Evolutionary conservation across 352 stramenopile genomes (phyloP), one percentile per base, ranked within the genome.

Genomic region (Phytophthora ohioensis): DNA sequence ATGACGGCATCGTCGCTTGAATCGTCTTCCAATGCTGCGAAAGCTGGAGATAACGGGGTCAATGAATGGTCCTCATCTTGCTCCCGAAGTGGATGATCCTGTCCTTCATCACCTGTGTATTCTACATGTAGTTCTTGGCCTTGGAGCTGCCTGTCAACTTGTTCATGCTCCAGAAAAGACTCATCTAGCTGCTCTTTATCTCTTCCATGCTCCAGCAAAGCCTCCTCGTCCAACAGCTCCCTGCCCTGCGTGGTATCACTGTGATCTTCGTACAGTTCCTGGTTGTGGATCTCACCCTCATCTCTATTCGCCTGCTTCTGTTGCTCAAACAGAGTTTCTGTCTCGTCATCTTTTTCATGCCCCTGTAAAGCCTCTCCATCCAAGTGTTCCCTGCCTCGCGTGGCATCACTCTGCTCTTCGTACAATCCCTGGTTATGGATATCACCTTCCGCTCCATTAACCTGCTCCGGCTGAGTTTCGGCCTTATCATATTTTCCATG

Each of bases 1-100:
- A 56, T 68, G 62, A 60, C 35, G 13, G 42, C 41, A 27, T 61
- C 56, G 15, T 56, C 48, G 10, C 49, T 56, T 46, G 48, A 60
- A 17, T 71, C 54, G 10, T 64, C 15, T 5, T 69, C 63, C 6
- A 60, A 17, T 4, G 27, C 45, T 61, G 38, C 17, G 38, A 36
- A 55, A 34, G 21, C 31, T 21, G 21, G 64, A 72, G 51, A 8
- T 32, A 56, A 21, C 41, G 46, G 27, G 13, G 36, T 35, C 12
- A 46, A n/a, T 7, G 57, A 34, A 12, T 67, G 36, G 6, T 36
- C 55, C 32, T 67, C 31, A 32, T 53, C 32, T 54, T 51, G n/a
- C 1, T 35, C 15, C 17, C 30, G 21, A 5, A 3, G 15, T 55
- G 30, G 9, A 11, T 48, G 7, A 11, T 9, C 41, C 11, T 48